phyloP scores from a whole-genome alignment of 1,139 yeast genomes.

The Kurtzmaniella quercitrusa region DNA sequence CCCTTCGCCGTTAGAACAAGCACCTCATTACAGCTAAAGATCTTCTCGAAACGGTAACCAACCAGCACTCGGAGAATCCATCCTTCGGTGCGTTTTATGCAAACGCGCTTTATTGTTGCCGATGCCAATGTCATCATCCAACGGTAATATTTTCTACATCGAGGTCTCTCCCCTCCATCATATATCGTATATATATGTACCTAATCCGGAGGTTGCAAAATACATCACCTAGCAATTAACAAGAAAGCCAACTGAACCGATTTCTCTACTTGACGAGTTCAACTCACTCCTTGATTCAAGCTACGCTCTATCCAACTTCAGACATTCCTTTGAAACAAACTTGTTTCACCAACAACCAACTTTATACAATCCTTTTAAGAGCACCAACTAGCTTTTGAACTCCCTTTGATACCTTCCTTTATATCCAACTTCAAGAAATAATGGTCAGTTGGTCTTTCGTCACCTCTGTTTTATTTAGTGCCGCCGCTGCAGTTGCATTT shows the following conservation, averaged over 20 bases:
- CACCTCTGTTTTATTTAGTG: neutral
- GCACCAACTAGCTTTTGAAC: neutral
- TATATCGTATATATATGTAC: neutral
- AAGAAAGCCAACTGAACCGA: neutral
- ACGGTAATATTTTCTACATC: neutral
- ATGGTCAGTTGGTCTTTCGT: slow-evolving; percentile 1
- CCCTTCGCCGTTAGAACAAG: neutral
- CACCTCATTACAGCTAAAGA: neutral
- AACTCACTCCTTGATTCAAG: neutral
- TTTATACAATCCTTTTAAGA: neutral
- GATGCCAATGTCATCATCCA: neutral
- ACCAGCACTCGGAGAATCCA: neutral
- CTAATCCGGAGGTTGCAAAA: neutral
- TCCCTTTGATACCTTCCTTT: neutral
- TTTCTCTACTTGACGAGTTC: neutral
- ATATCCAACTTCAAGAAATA: neutral
- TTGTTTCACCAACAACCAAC: no score
- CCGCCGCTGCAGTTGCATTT: slow-evolving; percentile 24
- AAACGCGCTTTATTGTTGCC: neutral
- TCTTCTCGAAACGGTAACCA: neutral
- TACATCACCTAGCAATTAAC: neutral
- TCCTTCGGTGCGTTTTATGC: neutral
- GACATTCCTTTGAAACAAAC: slow-evolving; percentile 8
- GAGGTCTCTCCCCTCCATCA: no score
- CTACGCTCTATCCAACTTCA: slow-evolving; percentile 6